These are phyloP conservation scores for Phytophthora constricta DNA, from an alignment of 352 stramenopile genomes.

Conservation along the genomic window DNA sequence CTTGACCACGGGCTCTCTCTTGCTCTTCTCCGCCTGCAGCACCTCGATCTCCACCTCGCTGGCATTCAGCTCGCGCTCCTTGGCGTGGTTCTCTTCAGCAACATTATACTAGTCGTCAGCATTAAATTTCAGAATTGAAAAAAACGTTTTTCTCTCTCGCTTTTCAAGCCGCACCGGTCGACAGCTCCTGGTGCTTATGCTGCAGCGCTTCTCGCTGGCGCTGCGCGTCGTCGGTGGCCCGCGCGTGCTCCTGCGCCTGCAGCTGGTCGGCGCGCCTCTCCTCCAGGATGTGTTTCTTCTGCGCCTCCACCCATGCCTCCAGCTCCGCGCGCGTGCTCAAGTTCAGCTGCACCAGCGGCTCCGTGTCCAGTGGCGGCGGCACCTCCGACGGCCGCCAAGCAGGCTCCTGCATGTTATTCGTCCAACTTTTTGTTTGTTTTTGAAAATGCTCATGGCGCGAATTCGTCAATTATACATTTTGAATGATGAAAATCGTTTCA, in stretches of 20 bases:
- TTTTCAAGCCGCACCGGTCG: conserved; percentile 34
- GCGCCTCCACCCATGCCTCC: conserved; percentile 51
- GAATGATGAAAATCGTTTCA: background rate
- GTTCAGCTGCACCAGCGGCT: conserved; percentile 51
- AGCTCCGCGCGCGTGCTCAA: conserved; percentile 51
- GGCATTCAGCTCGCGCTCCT: conserved; percentile 59
- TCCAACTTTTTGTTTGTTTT: too few relatives aligned
- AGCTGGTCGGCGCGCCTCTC: conserved; percentile 54
- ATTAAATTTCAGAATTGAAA: too few relatives aligned
- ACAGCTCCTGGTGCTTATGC: conserved; percentile 47
- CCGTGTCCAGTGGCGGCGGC: conserved; percentile 43
- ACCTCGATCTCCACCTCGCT: conserved; percentile 77
- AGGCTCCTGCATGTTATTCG: conserved; percentile 37
- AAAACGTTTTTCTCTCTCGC: background rate
- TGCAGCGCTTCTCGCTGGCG: conserved; percentile 53
- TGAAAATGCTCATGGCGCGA: too few relatives aligned
- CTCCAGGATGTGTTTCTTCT: conserved; percentile 46
- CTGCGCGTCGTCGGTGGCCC: conserved; percentile 47
- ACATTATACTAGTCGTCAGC: conserved; percentile 1
- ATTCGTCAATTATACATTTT: background rate
- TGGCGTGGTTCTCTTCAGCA: conserved; percentile 41
- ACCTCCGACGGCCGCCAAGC: conserved; percentile 23
- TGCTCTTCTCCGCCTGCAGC: conserved; percentile 61
- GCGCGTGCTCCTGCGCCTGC: conserved; percentile 49
- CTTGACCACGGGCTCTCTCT: conserved; percentile 69